Base-by-base conservation (phyloP, 805 yeast genomes). In the Pichia occidentalis region DNA sequence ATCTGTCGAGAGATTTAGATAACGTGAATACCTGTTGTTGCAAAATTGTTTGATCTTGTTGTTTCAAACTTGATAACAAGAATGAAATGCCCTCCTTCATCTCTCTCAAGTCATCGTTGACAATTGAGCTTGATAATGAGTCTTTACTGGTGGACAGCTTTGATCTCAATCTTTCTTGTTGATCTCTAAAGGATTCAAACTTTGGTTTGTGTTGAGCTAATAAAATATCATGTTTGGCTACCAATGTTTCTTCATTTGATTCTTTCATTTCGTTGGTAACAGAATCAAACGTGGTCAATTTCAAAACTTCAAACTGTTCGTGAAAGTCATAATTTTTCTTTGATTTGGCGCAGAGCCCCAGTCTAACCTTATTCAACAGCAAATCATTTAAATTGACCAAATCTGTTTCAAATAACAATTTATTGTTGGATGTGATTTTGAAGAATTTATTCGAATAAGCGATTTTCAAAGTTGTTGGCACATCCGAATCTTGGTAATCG, bases 391-490 rank as follows among this genome's bases (percentile, higher is more conserved):
- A 52, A 24, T 58, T 52, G 25, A 82, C 61, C 38, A 72, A 57
- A 41, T 73, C 70, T 0, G 87, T 77, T 56, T 77, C 77, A 57
- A 82, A 74, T 52, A 87, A 77, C 40, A 83, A 64, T 48, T 71
- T 75, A 55, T 83, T 83, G 57, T 83, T 85, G 34, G 80, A 62
- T 44, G 83, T 85, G n/a, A 82, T 68, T 47, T 80, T 78, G 42
- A 71, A 57, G 28, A 61, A 53, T 7, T 50, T 31, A 4, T 45
- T 43, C 18, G 75, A 70, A 49, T 80, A 80, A 7, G 80, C 74
- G 11, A 83, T 47, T 58, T 86, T 73, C n/a, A 81, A 37, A 1
- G 84, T 79, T 18, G 73, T 63, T 9, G 94, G 94, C 5, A 81
- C 84, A 44, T 74, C 73, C 0, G 85, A 74, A 48, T 76, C 78